Base-by-base conservation (phyloP, 371 early-diverging fungal genomes). In the Actinomortierella ambigua region DNA sequence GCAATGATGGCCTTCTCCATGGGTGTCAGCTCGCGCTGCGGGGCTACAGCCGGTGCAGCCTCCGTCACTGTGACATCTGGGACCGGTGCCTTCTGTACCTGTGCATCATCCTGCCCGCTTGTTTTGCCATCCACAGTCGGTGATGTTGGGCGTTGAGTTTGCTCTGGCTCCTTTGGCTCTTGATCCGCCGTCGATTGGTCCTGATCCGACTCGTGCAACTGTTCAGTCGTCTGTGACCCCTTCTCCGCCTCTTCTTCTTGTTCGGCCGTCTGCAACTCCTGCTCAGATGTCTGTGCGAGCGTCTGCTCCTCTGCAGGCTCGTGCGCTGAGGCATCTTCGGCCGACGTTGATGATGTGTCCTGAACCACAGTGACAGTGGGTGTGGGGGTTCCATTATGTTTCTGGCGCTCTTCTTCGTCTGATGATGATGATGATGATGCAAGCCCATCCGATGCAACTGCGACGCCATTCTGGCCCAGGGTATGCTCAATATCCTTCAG, bases 401-500 rank as follows among this genome's bases (percentile, higher is more conserved):
- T 4, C 34, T 34, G 34, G 34, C 34, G 7, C 7, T 34, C 34
- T 6, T 34, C 11, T 11, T 34, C 34, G 4, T 4, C 11, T 11
- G 34, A 34, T 34, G 34, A 34, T 34, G 34, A 6, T 11, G 34
- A 34, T 34, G 34, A 34, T 11, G 34, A 11, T 11, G 11, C 34
- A 34, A 4, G 4, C 34, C 11, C 34, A 34, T 34, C 34, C 11
- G 34, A 34, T 34, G 34, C 11, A 4, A 34, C 57, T 46, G 44
- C 20, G 59, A 50, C n/a, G 11, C 52, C 51, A 3, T 26, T 41
- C 18, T 51, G 15, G 17, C 43, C 63, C 14, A 41, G 63, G 8
- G 61, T 57, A 53, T 57, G 62, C 53, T 73, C 67, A 26, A 73
- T 51, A 43, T 66, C 61, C 23, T 55, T 46, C 39, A 69, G 50